These are phyloP conservation scores for Blastobotrys chiropterorum DNA, from an alignment of 805 yeast species.

Conservation along the genomic window DNA sequence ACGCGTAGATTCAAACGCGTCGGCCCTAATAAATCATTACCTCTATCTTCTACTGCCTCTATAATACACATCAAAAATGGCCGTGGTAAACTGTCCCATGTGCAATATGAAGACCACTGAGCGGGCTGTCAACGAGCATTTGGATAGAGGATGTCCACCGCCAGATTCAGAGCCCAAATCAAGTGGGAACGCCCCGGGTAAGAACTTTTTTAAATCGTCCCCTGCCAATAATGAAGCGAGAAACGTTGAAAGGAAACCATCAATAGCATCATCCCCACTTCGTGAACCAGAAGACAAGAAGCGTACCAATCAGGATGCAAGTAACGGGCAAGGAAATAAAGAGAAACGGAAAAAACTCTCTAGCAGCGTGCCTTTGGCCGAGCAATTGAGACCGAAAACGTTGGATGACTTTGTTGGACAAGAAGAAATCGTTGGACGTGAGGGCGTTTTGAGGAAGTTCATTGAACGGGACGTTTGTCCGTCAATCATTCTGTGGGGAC, in stretches of 20 bases:
- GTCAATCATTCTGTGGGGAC: slow-evolving; percentile 89
- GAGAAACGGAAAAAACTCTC: slow-evolving; percentile 1
- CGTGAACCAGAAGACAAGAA: background rate
- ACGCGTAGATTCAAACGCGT: background rate
- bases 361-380: slow-evolving; percentile 53
- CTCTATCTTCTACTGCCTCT: no score
- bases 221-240: background rate
- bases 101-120: slow-evolving; percentile 27
- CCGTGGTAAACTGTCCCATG: slow-evolving; percentile 26
- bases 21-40: background rate
- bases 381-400: slow-evolving; percentile 69
- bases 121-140: slow-evolving; percentile 27
- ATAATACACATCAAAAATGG: background rate
- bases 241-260: slow-evolving; percentile 2
- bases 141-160: slow-evolving; percentile 31
- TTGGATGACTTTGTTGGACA: slow-evolving; percentile 81
- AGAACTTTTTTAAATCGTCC: background rate
- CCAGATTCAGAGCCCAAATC: background rate
- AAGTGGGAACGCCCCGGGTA: background rate
- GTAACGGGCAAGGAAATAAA: background rate
- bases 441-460: slow-evolving; percentile 62
- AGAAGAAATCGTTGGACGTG: slow-evolving; percentile 57
- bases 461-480: slow-evolving; percentile 50
- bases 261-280: background rate
- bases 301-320: background rate